Conservation (phyloP, 108 stramenopile genomes). For the Seminavis robusta region DNA sequence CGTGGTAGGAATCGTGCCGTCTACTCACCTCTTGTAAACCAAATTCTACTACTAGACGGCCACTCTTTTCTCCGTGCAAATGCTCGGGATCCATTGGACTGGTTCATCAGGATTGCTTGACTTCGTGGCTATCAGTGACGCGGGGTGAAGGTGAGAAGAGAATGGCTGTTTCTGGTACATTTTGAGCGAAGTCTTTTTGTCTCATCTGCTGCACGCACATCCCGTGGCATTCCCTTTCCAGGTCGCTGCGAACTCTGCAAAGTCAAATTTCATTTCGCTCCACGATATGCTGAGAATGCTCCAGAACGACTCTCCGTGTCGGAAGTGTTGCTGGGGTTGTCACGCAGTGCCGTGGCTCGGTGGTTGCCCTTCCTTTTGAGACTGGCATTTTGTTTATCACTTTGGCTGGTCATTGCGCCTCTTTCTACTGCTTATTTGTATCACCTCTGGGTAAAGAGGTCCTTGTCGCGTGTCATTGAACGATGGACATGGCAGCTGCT, state of each 20-base stretch:
- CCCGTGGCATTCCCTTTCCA: conserved; percentile 1
- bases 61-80: conserved; percentile 80
- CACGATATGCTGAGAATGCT: conserved; percentile 69
- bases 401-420: conserved; percentile 87
- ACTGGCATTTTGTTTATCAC: conserved; percentile 41
- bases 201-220: too few species aligned
- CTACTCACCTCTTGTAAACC: not conserved
- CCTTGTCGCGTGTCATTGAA: conserved; percentile 38
- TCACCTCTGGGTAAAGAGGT: conserved; percentile 84
- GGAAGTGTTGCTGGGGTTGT: conserved; percentile 67
- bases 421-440: conserved; percentile 83
- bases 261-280: conserved; percentile 78
- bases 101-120: conserved; percentile 90
- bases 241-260: conserved; percentile 83
- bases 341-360: conserved; percentile 51
- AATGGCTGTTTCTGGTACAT: not conserved
- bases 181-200: too few species aligned
- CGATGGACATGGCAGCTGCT: conserved; percentile 51
- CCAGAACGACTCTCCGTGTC: conserved; percentile 67
- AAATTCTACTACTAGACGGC: conserved; percentile 32
- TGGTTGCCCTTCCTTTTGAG: conserved; percentile 80
- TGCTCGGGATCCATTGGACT: conserved; percentile 90
- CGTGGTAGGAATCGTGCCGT: not conserved
- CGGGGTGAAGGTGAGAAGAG: conserved; percentile 53
- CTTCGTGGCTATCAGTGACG: conserved; percentile 81